phyloP scores from a whole-genome alignment of 768 basidiomycete genomes.

The Boletellus sp. region DNA sequence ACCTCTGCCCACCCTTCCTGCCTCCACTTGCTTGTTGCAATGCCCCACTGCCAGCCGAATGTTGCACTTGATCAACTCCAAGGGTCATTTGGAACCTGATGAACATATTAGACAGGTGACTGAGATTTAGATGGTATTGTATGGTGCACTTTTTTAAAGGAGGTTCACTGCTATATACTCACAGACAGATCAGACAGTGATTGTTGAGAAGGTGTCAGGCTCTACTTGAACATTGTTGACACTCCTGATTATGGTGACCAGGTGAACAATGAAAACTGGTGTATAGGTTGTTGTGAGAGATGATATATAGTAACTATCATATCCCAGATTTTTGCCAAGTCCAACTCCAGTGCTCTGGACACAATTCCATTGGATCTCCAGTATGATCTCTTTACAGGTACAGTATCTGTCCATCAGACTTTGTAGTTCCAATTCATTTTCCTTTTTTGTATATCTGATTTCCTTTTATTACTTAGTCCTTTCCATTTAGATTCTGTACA shows the following conservation, averaged over 20 bases:
- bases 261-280: constrained; percentile 98
- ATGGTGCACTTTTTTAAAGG: constrained; percentile 65
- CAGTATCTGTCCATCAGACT: too few species aligned
- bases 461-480: too few species aligned
- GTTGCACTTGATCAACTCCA: constrained; percentile 95
- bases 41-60: too few species aligned
- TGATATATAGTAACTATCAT: constrained; percentile 2
- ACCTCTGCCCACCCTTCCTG: too few species aligned
- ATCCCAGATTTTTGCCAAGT: too few species aligned
- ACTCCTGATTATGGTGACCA: constrained; percentile 99
- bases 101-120: constrained; percentile 94
- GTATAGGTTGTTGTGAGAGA: constrained; percentile 23
- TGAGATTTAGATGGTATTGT: constrained; percentile 93
- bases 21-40: too few species aligned
- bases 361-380: too few species aligned
- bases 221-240: constrained; percentile 96
- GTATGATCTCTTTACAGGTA: too few species aligned
- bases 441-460: too few species aligned
- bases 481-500: too few species aligned
- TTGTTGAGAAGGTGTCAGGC: constrained; percentile 94
- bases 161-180: constrained; percentile 1
- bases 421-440: too few species aligned
- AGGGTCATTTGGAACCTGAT: constrained; percentile 85
- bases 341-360: too few species aligned
- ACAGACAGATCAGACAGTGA: constrained; percentile 50